These are phyloP conservation scores for Serendipita sp. DNA, from an alignment of 1,284 basidiomycete species.

Conservation along the genomic window DNA sequence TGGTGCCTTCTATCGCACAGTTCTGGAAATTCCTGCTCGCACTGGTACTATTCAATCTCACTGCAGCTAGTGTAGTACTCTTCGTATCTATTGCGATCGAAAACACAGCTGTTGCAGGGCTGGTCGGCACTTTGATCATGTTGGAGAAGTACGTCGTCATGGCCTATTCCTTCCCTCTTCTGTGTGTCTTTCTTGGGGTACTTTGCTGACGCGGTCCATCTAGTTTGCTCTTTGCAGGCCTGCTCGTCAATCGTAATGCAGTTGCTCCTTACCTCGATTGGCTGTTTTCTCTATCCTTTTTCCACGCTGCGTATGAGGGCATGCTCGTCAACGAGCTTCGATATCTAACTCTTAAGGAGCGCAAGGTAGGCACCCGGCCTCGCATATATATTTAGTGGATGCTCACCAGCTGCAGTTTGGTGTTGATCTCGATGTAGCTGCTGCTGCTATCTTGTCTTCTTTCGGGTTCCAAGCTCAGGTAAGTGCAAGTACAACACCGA, in stretches of 20 bases:
- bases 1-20: slow-evolving; percentile 73
- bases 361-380: slow-evolving; percentile 69
- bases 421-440: slow-evolving; percentile 84
- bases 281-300: slow-evolving; percentile 87
- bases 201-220: slow-evolving; percentile 7
- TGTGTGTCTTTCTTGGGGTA: neutral
- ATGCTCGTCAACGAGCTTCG: slow-evolving; percentile 90
- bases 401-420: slow-evolving; percentile 48
- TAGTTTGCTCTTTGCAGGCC: slow-evolving; percentile 86
- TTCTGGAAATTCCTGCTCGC: slow-evolving; percentile 98
- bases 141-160: slow-evolving; percentile 76
- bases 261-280: slow-evolving; percentile 61
- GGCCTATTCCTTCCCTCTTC: neutral
- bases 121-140: slow-evolving; percentile 92
- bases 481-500: slow-evolving; percentile 16
- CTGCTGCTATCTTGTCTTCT: slow-evolving; percentile 80
- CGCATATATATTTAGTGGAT: too few species aligned
- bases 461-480: slow-evolving; percentile 81
- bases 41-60: slow-evolving; percentile 88
- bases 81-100: slow-evolving; percentile 79
- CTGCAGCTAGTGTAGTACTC: slow-evolving; percentile 82
- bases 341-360: slow-evolving; percentile 39
- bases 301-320: slow-evolving; percentile 97
- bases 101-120: slow-evolving; percentile 75
- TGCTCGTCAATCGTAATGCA: slow-evolving; percentile 86